A percentile compares a stretch with the other conserved stretches of the same genome.
phyloP scores from a whole-genome alignment of 345 rosid species.

The Citrus cavaleriei region DNA sequence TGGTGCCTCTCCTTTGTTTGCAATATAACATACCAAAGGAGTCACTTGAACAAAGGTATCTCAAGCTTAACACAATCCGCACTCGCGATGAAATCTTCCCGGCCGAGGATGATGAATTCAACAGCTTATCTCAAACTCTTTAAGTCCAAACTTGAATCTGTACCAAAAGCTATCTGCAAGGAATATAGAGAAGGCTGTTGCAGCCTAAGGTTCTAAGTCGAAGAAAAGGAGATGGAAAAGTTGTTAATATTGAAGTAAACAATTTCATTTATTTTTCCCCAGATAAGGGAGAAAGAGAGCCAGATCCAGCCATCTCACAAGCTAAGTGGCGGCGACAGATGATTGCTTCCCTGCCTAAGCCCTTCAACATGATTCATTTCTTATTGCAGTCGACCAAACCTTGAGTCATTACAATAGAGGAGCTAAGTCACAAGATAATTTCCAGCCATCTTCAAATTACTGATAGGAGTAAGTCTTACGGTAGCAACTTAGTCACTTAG shows the following conservation, averaged over 20 bases:
- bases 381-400: slow-evolving; percentile 60
- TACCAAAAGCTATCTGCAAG: slow-evolving; percentile 6
- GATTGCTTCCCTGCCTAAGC: slow-evolving; percentile 72
- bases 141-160: slow-evolving; percentile 1
- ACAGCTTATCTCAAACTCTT: background rate
- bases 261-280: slow-evolving; percentile 17
- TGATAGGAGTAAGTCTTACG: slow-evolving; percentile 58
- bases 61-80: slow-evolving; percentile 26
- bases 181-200: slow-evolving; percentile 10
- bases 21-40: slow-evolving; percentile 45
- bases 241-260: background rate
- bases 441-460: slow-evolving; percentile 51
- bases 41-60: slow-evolving; percentile 50
- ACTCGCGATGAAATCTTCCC: slow-evolving; percentile 38
- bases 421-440: slow-evolving; percentile 60
- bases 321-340: slow-evolving; percentile 67
- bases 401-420: slow-evolving; percentile 70
- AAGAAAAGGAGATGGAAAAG: slow-evolving; percentile 33
- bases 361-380: slow-evolving; percentile 62
- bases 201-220: slow-evolving; percentile 10
- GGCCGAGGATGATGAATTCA: background rate
- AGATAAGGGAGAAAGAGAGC: slow-evolving; percentile 72
- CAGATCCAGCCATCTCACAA: slow-evolving; percentile 70
- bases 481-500: background rate
- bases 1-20: slow-evolving; percentile 53